A percentile compares a stretch with the other conserved stretches of the same genome.
phyloP scores from a whole-genome alignment of 495 filamentous ascomycete genomes.

The Penicillium pancosmium region DNA sequence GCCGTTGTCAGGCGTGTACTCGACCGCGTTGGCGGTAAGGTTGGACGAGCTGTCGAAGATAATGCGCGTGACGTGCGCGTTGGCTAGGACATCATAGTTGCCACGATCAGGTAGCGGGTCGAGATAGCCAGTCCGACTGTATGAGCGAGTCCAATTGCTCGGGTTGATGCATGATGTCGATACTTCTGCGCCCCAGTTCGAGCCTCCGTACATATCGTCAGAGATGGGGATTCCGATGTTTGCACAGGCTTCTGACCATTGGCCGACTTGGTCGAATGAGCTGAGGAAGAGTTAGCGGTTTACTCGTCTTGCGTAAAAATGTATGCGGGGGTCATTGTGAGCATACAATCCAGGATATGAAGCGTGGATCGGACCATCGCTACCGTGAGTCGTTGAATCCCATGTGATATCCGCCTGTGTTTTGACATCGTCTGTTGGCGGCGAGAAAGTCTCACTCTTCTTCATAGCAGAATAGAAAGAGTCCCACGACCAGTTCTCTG shows the following conservation, averaged over 20 bases:
- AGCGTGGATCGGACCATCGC: slow-evolving; percentile 47
- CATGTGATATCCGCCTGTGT: slow-evolving; percentile 42
- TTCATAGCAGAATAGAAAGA: slow-evolving; percentile 38
- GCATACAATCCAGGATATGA: slow-evolving; percentile 50
- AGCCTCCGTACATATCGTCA: slow-evolving; percentile 35
- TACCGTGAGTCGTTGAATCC: slow-evolving; percentile 38
- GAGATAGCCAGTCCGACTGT: slow-evolving; percentile 40
- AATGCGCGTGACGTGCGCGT: slow-evolving; percentile 48
- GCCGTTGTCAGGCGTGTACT: slow-evolving; percentile 35
- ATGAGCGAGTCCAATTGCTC: slow-evolving; percentile 37
- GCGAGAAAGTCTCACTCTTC: slow-evolving; percentile 48
- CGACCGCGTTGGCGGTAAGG: slow-evolving; percentile 31
- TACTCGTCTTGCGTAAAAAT: background rate
- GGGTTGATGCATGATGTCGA: slow-evolving; percentile 39
- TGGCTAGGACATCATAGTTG: slow-evolving; percentile 49
- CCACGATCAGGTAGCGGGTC: slow-evolving; percentile 39
- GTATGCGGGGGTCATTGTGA: background rate
- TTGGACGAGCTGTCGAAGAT: slow-evolving; percentile 38
- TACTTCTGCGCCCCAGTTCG: slow-evolving; percentile 33
- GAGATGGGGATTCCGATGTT: slow-evolving; percentile 31
- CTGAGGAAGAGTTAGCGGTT: slow-evolving; percentile 17
- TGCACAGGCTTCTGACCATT: slow-evolving; percentile 28
- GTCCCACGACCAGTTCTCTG: slow-evolving; percentile 38
- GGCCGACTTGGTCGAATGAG: slow-evolving; percentile 35
- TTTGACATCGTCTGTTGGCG: slow-evolving; percentile 35